A percentile compares a stretch with the other conserved stretches of the same genome.
phyloP scores from a whole-genome alignment of 2,329 filamentous ascomycete species.

The Drechslerella coelobrocha region DNA sequence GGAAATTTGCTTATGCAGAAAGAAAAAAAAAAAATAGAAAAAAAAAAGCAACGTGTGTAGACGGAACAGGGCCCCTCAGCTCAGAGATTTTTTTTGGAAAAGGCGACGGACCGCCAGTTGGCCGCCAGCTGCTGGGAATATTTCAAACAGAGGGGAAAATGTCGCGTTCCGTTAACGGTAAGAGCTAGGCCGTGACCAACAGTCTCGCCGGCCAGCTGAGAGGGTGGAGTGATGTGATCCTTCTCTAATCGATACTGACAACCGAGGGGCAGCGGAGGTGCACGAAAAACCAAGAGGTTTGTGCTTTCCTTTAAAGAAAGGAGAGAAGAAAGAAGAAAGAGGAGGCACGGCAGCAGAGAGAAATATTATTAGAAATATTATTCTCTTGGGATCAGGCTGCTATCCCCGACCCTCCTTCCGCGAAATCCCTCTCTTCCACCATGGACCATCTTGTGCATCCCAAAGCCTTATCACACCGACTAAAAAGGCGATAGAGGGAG shows the following conservation, averaged over 20 bases:
- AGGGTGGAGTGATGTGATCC: background rate
- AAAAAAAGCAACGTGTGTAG: no score
- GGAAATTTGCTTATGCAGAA: slow-evolving; percentile 11
- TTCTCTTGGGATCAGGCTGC: no score
- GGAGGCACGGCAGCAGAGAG: background rate
- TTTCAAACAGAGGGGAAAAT: slow-evolving; percentile 28
- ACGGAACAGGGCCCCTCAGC: slow-evolving; percentile 4
- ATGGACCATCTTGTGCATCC: background rate
- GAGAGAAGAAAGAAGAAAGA: slow-evolving; percentile 9
- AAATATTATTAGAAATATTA: no score
- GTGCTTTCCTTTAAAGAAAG: slow-evolving; percentile 20
- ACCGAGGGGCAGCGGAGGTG: slow-evolving; percentile 14
- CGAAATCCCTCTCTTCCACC: background rate
- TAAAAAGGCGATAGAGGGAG: background rate
- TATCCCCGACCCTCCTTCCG: background rate
- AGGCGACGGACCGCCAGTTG: slow-evolving; percentile 21
- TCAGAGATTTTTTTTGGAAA: slow-evolving; percentile 14
- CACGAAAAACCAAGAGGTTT: slow-evolving; percentile 24
- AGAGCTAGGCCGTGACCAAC: slow-evolving; percentile 19
- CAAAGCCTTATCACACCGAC: background rate
- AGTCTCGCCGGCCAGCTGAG: background rate
- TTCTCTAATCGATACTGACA: slow-evolving; percentile 19
- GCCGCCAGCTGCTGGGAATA: slow-evolving; percentile 24
- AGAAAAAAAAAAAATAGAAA: slow-evolving; percentile 16
- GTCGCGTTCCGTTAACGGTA: slow-evolving; percentile 41